A percentile compares a stretch with the other conserved stretches of the same genome.
Conservation (phyloP, 441 rosid genomes). For the Pelargonium myrrhifolium region DNA sequence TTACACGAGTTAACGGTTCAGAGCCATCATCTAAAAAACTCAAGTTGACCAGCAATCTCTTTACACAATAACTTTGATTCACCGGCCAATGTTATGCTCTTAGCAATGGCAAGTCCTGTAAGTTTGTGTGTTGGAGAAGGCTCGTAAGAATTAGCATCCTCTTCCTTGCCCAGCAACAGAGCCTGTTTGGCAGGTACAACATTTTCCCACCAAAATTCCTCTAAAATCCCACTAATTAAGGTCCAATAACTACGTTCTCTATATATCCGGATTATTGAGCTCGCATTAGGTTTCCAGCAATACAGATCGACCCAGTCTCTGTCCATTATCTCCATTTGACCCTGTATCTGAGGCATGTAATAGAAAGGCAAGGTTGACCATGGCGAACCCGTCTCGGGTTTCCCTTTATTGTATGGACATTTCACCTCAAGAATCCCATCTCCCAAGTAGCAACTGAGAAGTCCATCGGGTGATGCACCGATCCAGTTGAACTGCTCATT, state of each 20-base stretch:
- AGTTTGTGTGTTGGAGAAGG: slow-evolving; percentile 61
- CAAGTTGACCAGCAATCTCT: slow-evolving; percentile 80
- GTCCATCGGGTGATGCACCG: slow-evolving; percentile 93
- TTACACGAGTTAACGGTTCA: neutral
- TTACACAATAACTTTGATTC: slow-evolving; percentile 58
- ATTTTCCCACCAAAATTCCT: slow-evolving; percentile 88
- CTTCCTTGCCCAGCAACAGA: slow-evolving; percentile 44
- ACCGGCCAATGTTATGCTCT: slow-evolving; percentile 59
- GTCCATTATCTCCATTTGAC: slow-evolving; percentile 91
- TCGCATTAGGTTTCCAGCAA: slow-evolving; percentile 90
- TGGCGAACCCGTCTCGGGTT: slow-evolving; percentile 65
- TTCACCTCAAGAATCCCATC: slow-evolving; percentile 88
- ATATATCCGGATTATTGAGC: slow-evolving; percentile 60
- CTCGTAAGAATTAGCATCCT: slow-evolving; percentile 43
- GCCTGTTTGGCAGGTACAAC: slow-evolving; percentile 81
- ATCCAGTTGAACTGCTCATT: slow-evolving; percentile 58
- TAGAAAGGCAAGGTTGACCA: slow-evolving; percentile 84
- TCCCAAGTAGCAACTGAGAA: slow-evolving; percentile 52
- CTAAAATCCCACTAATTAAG: slow-evolving; percentile 53
- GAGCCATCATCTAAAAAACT: slow-evolving; percentile 34
- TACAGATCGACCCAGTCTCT: slow-evolving; percentile 89
- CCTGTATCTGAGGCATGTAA: slow-evolving; percentile 95
- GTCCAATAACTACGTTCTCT: slow-evolving; percentile 70
- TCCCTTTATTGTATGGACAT: slow-evolving; percentile 92
- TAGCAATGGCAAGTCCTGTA: slow-evolving; percentile 54